These are phyloP conservation scores for Xylaria flabelliformis DNA, from an alignment of 495 filamentous ascomycete species.

Conservation along the genomic window DNA sequence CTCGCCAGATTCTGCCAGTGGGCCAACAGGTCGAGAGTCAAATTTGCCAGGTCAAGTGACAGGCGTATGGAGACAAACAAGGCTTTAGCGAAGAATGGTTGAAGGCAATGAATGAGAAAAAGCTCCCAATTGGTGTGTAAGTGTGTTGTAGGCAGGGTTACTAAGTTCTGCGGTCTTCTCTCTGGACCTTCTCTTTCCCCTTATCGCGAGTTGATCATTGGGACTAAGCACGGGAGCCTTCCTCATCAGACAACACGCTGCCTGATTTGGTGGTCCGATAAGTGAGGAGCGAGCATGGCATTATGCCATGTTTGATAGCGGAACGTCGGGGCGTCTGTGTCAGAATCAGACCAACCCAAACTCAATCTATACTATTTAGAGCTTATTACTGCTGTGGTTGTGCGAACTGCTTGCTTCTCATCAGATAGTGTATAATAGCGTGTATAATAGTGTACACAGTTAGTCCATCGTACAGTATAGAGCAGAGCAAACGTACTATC, in stretches of 20 bases:
- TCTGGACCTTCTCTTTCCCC: constrained; percentile 2
- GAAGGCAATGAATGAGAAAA: constrained; percentile 15
- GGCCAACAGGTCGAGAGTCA: constrained; percentile 14
- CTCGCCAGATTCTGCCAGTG: constrained; percentile 7
- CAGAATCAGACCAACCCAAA: not conserved
- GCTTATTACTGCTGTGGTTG: constrained; percentile 5
- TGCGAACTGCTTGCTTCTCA: not conserved
- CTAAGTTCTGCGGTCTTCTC: constrained; percentile 4
- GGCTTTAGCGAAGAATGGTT: constrained; percentile 8
- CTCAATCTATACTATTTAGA: constrained; percentile 5
- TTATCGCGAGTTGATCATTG: constrained; percentile 26
- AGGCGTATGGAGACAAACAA: constrained; percentile 15
- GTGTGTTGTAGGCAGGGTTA: constrained; percentile 14
- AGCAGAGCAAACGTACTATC: not conserved
- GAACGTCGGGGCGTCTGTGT: constrained; percentile 14
- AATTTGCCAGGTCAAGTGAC: constrained; percentile 25
- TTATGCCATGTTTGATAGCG: constrained; percentile 16
- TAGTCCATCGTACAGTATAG: not conserved
- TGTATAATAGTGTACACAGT: not conserved
- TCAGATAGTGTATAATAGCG: not conserved
- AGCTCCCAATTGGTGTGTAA: constrained; percentile 31
- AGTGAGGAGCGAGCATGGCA: constrained; percentile 17
- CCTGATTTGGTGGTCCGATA: constrained; percentile 23
- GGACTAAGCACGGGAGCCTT: constrained; percentile 22
- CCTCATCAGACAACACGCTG: constrained; percentile 21